Evolutionary conservation across 1,139 yeast genomes (phyloP).

Genomic region (Saccharomyces hybrid): DNA sequence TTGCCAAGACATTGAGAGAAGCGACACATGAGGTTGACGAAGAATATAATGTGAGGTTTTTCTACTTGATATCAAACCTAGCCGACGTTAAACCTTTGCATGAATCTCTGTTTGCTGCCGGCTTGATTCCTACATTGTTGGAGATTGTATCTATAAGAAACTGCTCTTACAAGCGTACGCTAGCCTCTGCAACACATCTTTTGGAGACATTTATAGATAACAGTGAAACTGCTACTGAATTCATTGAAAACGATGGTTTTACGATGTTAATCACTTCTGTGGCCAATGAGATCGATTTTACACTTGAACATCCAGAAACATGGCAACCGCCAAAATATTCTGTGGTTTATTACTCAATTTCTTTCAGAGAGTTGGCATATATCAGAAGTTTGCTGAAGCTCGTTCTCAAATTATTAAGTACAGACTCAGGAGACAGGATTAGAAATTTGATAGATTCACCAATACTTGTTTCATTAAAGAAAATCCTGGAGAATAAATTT

Average conservation of each 20-base stretch:
- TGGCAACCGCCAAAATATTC: constrained; percentile 50
- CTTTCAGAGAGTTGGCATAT: constrained; percentile 59
- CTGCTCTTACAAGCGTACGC: constrained; percentile 45
- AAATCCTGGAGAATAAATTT: constrained; percentile 49
- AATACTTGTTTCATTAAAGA: constrained; percentile 53
- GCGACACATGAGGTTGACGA: constrained; percentile 37
- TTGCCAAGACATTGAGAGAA: constrained; percentile 41
- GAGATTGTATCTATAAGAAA: constrained; percentile 52
- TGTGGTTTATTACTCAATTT: constrained; percentile 50
- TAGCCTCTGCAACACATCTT: constrained; percentile 60
- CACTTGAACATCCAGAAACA: constrained; percentile 47
- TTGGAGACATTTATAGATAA: constrained; percentile 47
- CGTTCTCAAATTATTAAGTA: constrained; percentile 55
- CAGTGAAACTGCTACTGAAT: constrained; percentile 46
- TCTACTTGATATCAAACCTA: constrained; percentile 52
- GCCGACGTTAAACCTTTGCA: constrained; percentile 48
- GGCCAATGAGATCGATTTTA: constrained; percentile 60
- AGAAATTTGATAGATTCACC: constrained; percentile 84
- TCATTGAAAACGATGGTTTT: constrained; percentile 64
- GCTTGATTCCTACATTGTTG: constrained; percentile 59
- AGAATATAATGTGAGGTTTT: constrained; percentile 46
- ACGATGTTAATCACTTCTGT: constrained; percentile 52
- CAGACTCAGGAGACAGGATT: constrained; percentile 76
- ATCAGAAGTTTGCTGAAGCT: constrained; percentile 52
- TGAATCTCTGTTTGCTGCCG: constrained; percentile 53